Evolutionary conservation across 768 basidiomycete genomes (phyloP), one percentile per base, ranked within the genome.

Genomic region (Tricholoma furcatifolium): DNA sequence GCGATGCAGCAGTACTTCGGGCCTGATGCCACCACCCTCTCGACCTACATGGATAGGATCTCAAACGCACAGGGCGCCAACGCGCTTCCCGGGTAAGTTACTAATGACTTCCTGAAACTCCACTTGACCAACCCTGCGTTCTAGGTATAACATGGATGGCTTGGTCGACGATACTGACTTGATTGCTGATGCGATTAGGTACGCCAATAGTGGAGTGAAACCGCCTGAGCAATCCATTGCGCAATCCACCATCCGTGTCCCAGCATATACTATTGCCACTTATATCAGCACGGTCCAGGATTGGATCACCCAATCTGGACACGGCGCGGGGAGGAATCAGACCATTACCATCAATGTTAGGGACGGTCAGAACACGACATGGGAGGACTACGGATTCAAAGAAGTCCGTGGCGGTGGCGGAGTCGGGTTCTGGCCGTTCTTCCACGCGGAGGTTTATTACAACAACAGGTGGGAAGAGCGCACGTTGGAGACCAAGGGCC

Each of bases 331-430:
- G 36, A 31, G 36, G 10, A 47, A 54, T 30, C 43, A 48, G 46
- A 30, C 49, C 21, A 41, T 54, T 27, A 47, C 45, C 36, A 48
- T 47, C 38, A 23, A 54, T 34, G 34, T 54, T 34, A 32, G 17
- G 20, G 35, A 48, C 38, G 53, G 53, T 24, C 43, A 18, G 47
- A 27, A 54, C 20, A 54, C 53, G 31, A 48, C 2, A 15, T 54
- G 53, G 53, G 39, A 49, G 47, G 53, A 54, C 42, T 47, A 54
- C 38, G 53, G 53, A 24, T 48, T 47, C 39, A 49, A 49, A 20
- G 17, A 48, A 47, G 39, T 47, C 31, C 2, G n/a, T 23, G 53
- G 43, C 24, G 42, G 44, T 8, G 53, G 53, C 20, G 38, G 47
- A n/a, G 23, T 8, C 21, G 52, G 52, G 27, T 46, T 53, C 52